Conservation (phyloP, 2,329 filamentous ascomycete genomes). For the Xylariales sp. region DNA sequence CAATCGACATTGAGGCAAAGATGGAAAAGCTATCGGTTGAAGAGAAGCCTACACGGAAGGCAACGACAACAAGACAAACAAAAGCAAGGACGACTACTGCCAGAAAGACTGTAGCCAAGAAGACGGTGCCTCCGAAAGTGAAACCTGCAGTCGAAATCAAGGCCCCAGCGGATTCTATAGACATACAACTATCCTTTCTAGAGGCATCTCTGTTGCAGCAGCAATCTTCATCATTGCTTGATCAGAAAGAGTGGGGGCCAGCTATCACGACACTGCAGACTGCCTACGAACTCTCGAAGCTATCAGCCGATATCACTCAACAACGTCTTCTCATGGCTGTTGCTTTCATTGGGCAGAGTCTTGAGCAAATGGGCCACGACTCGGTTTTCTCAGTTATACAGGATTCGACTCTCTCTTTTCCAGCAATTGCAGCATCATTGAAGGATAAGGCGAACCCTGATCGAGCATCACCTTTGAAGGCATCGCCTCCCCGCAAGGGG, state of each 20-base stretch:
- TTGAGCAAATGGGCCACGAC: conserved; percentile 70
- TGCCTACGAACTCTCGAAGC: conserved; percentile 39
- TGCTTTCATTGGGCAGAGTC: conserved; percentile 63
- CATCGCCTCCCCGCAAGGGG: conserved; percentile 28
- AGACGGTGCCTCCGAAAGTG: conserved; percentile 18
- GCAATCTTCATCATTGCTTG: conserved; percentile 41
- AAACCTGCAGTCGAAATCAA: conserved; percentile 9
- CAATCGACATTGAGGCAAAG: conserved; percentile 29
- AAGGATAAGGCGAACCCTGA: conserved; percentile 35
- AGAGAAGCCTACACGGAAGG: conserved; percentile 20
- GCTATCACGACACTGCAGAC: conserved; percentile 53
- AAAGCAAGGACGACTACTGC: conserved; percentile 14
- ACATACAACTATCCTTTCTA: conserved; percentile 30
- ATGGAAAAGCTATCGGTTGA: conserved; percentile 29
- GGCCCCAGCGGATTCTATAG: conserved; percentile 15
- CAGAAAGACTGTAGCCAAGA: conserved; percentile 22
- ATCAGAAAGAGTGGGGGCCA: conserved; percentile 50
- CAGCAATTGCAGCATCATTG: conserved; percentile 51
- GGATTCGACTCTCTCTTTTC: conserved; percentile 88
- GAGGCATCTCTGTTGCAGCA: conserved; percentile 35
- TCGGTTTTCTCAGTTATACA: conserved; percentile 85
- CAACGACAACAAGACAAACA: conserved; percentile 11
- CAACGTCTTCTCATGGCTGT: conserved; percentile 62
- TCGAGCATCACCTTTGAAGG: conserved; percentile 28
- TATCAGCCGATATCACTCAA: conserved; percentile 33